A percentile compares a stretch with the other conserved stretches of the same genome.
Evolutionary conservation across 176 grass and related monocot species (phyloP).

Genomic region (Aegilops bicornis): DNA sequence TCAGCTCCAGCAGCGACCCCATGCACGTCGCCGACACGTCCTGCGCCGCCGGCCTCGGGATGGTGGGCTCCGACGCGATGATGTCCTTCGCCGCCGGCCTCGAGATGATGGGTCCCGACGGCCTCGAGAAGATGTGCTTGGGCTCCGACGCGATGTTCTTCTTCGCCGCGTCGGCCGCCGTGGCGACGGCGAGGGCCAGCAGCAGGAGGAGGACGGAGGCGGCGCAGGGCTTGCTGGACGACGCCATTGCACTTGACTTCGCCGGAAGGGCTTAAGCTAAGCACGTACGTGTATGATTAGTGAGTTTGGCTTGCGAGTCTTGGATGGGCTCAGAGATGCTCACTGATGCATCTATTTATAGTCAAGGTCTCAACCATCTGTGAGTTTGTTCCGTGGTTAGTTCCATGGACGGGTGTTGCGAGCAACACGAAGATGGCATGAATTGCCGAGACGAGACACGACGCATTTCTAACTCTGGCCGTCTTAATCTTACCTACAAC

Average conservation of each 20-base stretch:
- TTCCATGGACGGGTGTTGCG: no score
- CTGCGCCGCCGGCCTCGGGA: background rate
- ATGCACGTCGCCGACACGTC: constrained; percentile 25
- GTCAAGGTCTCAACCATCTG: background rate
- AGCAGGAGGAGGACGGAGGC: background rate
- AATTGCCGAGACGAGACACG: no score
- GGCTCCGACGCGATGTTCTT: no score
- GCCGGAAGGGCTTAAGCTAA: background rate
- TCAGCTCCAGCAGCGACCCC: constrained; percentile 32
- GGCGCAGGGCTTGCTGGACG: background rate
- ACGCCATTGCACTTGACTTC: constrained; percentile 12
- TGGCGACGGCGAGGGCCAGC: background rate
- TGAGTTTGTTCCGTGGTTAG: no score
- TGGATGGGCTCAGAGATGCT: background rate
- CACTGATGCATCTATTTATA: background rate
- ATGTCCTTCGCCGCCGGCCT: background rate
- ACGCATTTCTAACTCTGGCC: no score
- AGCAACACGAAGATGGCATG: no score
- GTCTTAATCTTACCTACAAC: no score
- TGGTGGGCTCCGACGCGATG: background rate
- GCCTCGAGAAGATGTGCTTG: no score
- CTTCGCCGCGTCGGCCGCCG: background rate
- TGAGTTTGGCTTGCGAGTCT: background rate
- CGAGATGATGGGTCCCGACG: no score
- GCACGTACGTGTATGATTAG: background rate